Percentiles rank a stretch among this genome's conserved stretches.
Conservation (phyloP, 805 yeast species). For the Candida patagonica region DNA sequence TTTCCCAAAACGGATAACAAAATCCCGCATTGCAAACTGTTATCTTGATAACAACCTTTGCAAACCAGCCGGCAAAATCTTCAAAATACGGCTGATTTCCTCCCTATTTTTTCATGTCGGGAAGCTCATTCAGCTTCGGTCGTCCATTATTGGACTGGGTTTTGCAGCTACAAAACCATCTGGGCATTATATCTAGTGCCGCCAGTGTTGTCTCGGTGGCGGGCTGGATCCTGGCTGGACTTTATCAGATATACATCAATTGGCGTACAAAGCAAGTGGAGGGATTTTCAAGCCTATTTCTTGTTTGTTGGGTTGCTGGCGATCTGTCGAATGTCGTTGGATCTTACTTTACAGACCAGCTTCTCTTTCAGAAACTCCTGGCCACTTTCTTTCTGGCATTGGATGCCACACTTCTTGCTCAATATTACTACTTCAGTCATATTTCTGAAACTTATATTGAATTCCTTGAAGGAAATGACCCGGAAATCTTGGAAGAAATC, state of each 20-base stretch:
- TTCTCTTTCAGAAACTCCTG: constrained; percentile 24
- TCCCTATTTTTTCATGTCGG: too few species aligned
- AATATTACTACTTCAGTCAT: constrained; percentile 23
- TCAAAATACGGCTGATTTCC: too few species aligned
- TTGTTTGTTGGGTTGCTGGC: constrained; percentile 25
- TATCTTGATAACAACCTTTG: too few species aligned
- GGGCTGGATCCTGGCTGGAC: constrained; percentile 25
- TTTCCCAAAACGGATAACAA: too few species aligned
- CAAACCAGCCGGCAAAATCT: too few species aligned
- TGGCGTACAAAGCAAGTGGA: constrained; percentile 20
- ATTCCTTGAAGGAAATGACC: neutral
- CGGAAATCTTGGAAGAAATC: neutral
- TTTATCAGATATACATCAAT: constrained; percentile 23
- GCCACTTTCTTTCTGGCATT: constrained; percentile 18
- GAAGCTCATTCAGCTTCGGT: constrained; percentile 1
- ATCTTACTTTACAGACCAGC: constrained; percentile 24
- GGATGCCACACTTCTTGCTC: constrained; percentile 20
- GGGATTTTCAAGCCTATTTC: constrained; percentile 24
- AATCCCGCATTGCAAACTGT: too few species aligned
- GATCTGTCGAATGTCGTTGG: constrained; percentile 26
- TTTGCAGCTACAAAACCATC: neutral
- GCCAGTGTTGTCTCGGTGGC: constrained; percentile 20
- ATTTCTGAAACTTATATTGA: constrained; percentile 3
- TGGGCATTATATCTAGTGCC: constrained; percentile 2
- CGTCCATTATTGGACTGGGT: constrained; percentile 4